Evolutionary conservation across 2,329 filamentous ascomycete genomes (phyloP).

Genomic region (Pseudofabraea citricarpa): DNA sequence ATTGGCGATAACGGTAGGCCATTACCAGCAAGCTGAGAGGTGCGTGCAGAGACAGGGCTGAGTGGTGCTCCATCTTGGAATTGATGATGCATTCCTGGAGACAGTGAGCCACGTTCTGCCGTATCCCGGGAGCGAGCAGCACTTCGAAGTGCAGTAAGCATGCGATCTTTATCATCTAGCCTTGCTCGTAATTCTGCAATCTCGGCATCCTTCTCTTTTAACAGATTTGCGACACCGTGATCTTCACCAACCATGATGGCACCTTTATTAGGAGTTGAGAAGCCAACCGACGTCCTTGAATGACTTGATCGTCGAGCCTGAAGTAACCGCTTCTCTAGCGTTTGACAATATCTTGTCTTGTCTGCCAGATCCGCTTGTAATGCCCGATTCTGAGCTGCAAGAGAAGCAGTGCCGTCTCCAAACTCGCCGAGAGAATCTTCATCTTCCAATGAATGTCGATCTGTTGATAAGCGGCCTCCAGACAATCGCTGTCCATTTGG

Average conservation of each 20-base stretch:
- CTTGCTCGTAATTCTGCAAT: constrained; percentile 86
- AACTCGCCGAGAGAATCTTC: constrained; percentile 76
- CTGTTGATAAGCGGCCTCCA: constrained; percentile 7
- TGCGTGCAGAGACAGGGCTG: constrained; percentile 23
- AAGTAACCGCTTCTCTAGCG: constrained; percentile 84
- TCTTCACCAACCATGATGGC: constrained; percentile 72
- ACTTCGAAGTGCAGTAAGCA: constrained; percentile 81
- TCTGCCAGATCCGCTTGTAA: constrained; percentile 92
- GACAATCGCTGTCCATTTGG: constrained; percentile 17
- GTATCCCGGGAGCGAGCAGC: constrained; percentile 82
- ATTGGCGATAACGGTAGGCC: constrained; percentile 13
- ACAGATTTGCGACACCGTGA: constrained; percentile 63
- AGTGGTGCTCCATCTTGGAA: constrained; percentile 21
- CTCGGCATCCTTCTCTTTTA: constrained; percentile 88
- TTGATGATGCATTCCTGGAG: constrained; percentile 10
- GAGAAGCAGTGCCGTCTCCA: constrained; percentile 78
- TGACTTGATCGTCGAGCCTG: constrained; percentile 89
- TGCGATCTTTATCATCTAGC: constrained; percentile 91
- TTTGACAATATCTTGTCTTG: constrained; percentile 94
- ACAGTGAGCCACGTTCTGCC: constrained; percentile 50
- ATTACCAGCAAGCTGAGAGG: constrained; percentile 20
- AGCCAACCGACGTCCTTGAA: constrained; percentile 74
- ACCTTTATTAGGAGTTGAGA: constrained; percentile 51
- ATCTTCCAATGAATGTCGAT: constrained; percentile 37
- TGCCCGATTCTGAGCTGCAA: constrained; percentile 83